Evolutionary conservation across 2,329 filamentous ascomycete genomes (phyloP).

Genomic region (Paecilomyces variotii): DNA sequence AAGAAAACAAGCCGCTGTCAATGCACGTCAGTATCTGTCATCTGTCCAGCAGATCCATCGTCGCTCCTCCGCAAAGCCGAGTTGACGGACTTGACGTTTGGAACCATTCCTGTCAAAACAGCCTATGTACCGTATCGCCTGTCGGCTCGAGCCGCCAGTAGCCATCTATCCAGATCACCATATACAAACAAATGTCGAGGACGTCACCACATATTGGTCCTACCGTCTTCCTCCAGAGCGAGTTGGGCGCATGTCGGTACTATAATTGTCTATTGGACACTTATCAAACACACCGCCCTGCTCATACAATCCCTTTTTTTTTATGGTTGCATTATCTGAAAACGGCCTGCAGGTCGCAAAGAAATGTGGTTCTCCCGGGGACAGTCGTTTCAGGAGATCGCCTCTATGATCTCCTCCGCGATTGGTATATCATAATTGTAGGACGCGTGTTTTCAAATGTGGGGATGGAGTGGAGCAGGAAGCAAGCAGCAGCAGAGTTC

Average conservation of each 20-base stretch:
- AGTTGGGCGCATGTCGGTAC: neutral
- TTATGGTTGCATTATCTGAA: neutral
- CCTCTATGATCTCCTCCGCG: neutral
- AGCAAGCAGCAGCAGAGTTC: neutral
- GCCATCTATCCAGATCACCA: neutral
- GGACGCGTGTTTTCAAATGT: neutral
- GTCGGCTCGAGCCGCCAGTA: neutral
- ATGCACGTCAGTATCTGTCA: neutral
- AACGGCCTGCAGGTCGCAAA: neutral
- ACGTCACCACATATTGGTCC: neutral
- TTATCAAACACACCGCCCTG: neutral
- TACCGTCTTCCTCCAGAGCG: neutral
- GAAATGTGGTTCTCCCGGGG: neutral
- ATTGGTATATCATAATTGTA: neutral
- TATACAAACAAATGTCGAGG: neutral
- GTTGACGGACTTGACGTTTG: neutral
- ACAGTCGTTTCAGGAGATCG: neutral
- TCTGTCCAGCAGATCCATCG: neutral
- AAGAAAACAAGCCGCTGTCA: neutral
- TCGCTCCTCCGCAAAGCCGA: neutral
- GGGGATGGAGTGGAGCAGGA: neutral
- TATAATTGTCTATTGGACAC: neutral
- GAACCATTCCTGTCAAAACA: neutral
- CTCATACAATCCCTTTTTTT: neutral
- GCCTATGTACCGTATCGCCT: neutral